These are phyloP conservation scores for Fusarium succisae DNA, from an alignment of 2,329 filamentous ascomycete genomes.

Conservation along the genomic window DNA sequence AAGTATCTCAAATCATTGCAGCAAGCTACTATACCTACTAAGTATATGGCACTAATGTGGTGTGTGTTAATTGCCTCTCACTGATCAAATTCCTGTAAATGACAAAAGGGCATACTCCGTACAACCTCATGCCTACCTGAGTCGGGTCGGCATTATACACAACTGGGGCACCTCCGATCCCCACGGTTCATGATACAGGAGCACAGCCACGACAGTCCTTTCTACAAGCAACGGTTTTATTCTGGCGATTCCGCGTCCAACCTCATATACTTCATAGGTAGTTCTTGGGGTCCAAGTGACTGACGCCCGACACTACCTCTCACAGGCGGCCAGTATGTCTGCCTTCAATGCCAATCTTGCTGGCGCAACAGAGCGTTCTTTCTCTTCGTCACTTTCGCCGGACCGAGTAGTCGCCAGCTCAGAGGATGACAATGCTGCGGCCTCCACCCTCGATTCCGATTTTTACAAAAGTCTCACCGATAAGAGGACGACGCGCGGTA, in stretches of 20 bases:
- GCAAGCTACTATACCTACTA: not conserved
- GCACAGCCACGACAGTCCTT: constrained; percentile 8
- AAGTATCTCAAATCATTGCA: constrained; percentile 28
- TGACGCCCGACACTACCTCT: not conserved
- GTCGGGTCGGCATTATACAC: not conserved
- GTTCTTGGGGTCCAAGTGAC: not conserved
- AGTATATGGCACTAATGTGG: not conserved
- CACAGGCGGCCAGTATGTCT: constrained; percentile 31
- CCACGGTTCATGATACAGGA: constrained; percentile 3
- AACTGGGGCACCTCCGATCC: not conserved
- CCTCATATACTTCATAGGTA: not conserved
- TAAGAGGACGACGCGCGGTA: constrained; percentile 82
- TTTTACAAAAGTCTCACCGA: constrained; percentile 75
- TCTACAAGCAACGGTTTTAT: not conserved
- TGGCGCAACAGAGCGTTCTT: constrained; percentile 43
- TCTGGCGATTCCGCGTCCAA: not conserved
- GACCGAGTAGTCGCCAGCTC: constrained; percentile 43
- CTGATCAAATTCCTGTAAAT: not conserved
- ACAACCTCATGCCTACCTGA: not conserved
- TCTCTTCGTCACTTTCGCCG: constrained; percentile 61
- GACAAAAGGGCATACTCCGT: not conserved
- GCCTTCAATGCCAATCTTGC: constrained; percentile 31
- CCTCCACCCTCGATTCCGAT: constrained; percentile 61
- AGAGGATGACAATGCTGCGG: constrained; percentile 51
- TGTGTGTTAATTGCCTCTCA: not conserved